Evolutionary conservation across 495 filamentous ascomycete species (phyloP), one percentile per base, ranked within the genome.

Genomic region (Penicillium simplicissimum): DNA sequence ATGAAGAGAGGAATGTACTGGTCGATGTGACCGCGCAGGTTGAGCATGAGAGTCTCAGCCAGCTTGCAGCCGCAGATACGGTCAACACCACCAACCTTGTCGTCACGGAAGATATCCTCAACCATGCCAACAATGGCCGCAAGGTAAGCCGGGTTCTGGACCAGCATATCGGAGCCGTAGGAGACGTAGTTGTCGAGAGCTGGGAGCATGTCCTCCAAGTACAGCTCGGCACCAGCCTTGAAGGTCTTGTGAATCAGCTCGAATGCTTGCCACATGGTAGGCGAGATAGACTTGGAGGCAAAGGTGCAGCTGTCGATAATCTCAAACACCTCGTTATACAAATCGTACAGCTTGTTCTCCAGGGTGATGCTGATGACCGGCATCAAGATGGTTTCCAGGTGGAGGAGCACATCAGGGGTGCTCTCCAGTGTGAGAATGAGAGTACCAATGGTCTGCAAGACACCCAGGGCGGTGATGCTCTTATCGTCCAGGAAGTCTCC

Each of bases 291-390:
- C 79, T 98, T 98, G 37, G 95, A 93, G 15, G 95, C 89, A 71
- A 98, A 98, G n/a, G 96, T 98, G 78, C 96, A 98, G 81, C 91
- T 96, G 73, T 98, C 95, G 67, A 98, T 96, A 67, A 98, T 98
- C 75, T 98, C 95, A 68, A 98, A 98, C 13, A 97, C 85, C 69
- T 98, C 95, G 70, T 97, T 98, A 75, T 96, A 98, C 1, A 98
- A 79, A 76, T 98, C 90, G 67, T 95, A 97, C 11, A 98, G 86
- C 77, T 97, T 98, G 79, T 98, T 97, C 77, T 97, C 92, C 48
- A 98, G 81, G 1, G 95, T 98, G 60, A 97, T 90, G 57, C 87
- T 88, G 67, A 98, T 97, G 52, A 98, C 94, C 15, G 95, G 95
- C 90, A 97, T 96, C 60, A 98, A 78, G 35, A 98, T 90, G 13